These are phyloP conservation scores for Ogataea salicorniae DNA, from an alignment of 805 yeast genomes.

Conservation along the genomic window DNA sequence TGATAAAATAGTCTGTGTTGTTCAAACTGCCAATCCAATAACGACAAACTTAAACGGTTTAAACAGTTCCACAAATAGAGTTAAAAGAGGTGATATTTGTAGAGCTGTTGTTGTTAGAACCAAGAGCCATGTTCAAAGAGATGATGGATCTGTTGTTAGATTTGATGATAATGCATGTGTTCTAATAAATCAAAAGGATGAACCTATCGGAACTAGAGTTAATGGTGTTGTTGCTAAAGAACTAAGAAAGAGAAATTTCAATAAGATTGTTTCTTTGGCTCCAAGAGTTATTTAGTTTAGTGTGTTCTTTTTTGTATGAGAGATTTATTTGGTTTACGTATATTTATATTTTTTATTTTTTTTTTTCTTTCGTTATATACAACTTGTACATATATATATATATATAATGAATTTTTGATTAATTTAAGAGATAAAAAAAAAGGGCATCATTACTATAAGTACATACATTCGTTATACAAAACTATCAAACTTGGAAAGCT, in stretches of 20 bases:
- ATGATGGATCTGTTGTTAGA: constrained; percentile 80
- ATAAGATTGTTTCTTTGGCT: constrained; percentile 85
- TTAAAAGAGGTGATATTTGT: constrained; percentile 91
- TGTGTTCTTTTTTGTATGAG: constrained; percentile 18
- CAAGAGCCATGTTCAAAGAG: constrained; percentile 61
- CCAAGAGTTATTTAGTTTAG: constrained; percentile 56
- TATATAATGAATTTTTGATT: not conserved
- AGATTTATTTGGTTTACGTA: not conserved
- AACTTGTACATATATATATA: constrained; percentile 1
- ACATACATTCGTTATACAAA: not conserved
- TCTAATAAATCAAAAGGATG: constrained; percentile 79
- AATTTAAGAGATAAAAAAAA: not conserved
- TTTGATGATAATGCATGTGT: constrained; percentile 98
- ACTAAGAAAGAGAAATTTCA: constrained; percentile 73
- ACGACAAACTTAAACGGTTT: constrained; percentile 67
- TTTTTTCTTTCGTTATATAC: constrained; percentile 1
- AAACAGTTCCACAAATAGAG: constrained; percentile 61
- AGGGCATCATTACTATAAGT: not conserved
- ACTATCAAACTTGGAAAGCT: not conserved
- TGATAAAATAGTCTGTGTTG: constrained; percentile 90
- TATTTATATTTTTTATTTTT: not conserved
- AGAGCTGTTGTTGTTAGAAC: constrained; percentile 96
- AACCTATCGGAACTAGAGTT: constrained; percentile 93
- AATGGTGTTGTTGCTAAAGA: constrained; percentile 88
- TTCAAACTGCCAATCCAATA: constrained; percentile 82